Conservation (phyloP, 1,139 yeast genomes). For the Debaryomyces subglobosus region DNA sequence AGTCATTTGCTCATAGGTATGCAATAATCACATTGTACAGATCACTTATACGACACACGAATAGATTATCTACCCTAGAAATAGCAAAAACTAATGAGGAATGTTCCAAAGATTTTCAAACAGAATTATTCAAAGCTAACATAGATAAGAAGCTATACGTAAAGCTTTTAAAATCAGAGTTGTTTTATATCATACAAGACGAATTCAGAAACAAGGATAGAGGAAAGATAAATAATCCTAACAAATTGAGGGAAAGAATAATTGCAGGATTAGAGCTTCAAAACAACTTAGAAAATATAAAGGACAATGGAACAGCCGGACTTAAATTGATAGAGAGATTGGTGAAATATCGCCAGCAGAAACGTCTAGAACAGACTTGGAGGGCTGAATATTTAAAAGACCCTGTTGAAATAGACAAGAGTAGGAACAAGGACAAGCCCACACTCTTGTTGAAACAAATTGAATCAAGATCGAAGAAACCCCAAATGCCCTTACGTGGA, state of each 20-base stretch:
- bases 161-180: constrained; percentile 19
- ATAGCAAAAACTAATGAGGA: background rate
- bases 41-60: constrained; percentile 21
- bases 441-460: constrained; percentile 11
- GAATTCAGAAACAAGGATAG: constrained; percentile 17
- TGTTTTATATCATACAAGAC: constrained; percentile 19
- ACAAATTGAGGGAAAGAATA: constrained; percentile 9
- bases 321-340: constrained; percentile 9
- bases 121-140: constrained; percentile 9
- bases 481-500: background rate
- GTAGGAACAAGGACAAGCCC: constrained; percentile 11
- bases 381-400: constrained; percentile 16
- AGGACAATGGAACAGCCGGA: background rate
- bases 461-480: constrained; percentile 4
- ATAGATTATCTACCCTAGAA: constrained; percentile 7
- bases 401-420: constrained; percentile 9
- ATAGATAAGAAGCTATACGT: constrained; percentile 16
- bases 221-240: constrained; percentile 2
- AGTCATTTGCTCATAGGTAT: constrained; percentile 11
- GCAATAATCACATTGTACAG: constrained; percentile 24
- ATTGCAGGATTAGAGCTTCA: constrained; percentile 15
- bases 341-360: constrained; percentile 18
- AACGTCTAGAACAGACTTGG: constrained; percentile 22
- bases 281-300: constrained; percentile 4
- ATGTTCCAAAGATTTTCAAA: background rate